phyloP scores from a whole-genome alignment of 2,329 filamentous ascomycete genomes.

The Fusarium sp. region DNA sequence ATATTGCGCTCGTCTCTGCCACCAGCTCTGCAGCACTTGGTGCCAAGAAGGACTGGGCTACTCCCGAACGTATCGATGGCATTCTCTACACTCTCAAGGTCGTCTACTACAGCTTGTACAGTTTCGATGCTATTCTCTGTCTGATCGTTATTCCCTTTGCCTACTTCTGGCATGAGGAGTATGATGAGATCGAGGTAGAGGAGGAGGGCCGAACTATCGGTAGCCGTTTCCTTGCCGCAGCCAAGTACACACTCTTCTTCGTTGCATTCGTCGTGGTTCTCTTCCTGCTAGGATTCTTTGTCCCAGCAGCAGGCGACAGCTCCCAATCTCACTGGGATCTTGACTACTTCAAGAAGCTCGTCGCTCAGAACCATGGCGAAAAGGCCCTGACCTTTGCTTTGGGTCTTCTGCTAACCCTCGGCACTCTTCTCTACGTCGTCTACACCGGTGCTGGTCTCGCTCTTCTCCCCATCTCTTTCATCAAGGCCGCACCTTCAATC shows the following conservation, averaged over 20 bases:
- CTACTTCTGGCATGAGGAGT: slow-evolving; percentile 99
- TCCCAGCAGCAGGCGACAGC: slow-evolving; percentile 79
- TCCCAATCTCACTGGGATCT: slow-evolving; percentile 78
- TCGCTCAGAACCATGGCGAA: slow-evolving; percentile 85
- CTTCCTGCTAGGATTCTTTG: slow-evolving; percentile 94
- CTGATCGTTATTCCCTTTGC: slow-evolving; percentile 91
- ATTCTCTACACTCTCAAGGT: slow-evolving; percentile 86
- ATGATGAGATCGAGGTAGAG: slow-evolving; percentile 89
- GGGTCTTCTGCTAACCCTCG: slow-evolving; percentile 87
- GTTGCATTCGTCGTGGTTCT: slow-evolving; percentile 81
- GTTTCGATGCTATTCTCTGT: slow-evolving; percentile 89
- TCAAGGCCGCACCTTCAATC: slow-evolving; percentile 89
- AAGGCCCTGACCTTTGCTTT: slow-evolving; percentile 91
- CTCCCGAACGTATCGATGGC: slow-evolving; percentile 78
- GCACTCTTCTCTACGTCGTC: slow-evolving; percentile 85
- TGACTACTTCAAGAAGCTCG: slow-evolving; percentile 89
- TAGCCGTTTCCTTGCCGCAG: slow-evolving; percentile 81
- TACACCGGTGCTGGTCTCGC: slow-evolving; percentile 93
- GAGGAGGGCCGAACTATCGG: slow-evolving; percentile 80
- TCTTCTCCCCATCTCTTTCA: slow-evolving; percentile 87
- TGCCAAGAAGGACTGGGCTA: slow-evolving; percentile 94
- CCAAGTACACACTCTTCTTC: slow-evolving; percentile 92
- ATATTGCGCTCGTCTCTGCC: slow-evolving; percentile 93
- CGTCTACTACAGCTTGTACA: slow-evolving; percentile 94
- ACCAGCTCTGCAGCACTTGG: slow-evolving; percentile 82